Conservation (phyloP, 495 filamentous ascomycete genomes). For the Saxophila tyrrhenica region DNA sequence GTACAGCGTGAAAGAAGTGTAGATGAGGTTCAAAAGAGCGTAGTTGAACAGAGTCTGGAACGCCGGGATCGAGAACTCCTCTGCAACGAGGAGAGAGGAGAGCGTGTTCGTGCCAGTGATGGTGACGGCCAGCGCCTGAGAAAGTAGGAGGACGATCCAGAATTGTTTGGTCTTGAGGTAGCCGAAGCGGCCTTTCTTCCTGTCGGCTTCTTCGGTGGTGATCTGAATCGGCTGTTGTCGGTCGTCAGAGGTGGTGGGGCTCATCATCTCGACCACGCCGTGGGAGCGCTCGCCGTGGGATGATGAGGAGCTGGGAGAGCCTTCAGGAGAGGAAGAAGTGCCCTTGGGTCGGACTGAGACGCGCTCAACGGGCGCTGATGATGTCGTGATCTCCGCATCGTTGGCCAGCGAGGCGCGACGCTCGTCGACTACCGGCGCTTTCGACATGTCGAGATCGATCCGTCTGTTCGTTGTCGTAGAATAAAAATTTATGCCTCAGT, state of each 20-base stretch:
- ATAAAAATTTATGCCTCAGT: not conserved
- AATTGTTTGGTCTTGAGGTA: slow-evolving; percentile 80
- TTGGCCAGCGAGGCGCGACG: slow-evolving; percentile 8
- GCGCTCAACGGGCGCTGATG: slow-evolving; percentile 14
- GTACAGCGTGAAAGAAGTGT: slow-evolving; percentile 73
- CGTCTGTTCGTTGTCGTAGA: not conserved
- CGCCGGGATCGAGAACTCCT: slow-evolving; percentile 78
- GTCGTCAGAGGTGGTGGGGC: not conserved
- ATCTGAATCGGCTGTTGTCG: slow-evolving; percentile 6
- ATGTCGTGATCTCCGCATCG: slow-evolving; percentile 16
- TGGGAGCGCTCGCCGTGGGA: slow-evolving; percentile 16
- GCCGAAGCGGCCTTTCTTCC: slow-evolving; percentile 53
- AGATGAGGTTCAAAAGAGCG: slow-evolving; percentile 68
- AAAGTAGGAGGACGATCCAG: slow-evolving; percentile 67
- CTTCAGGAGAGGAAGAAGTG: slow-evolving; percentile 1
- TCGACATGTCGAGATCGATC: slow-evolving; percentile 3
- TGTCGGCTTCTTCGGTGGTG: slow-evolving; percentile 31
- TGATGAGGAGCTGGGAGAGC: slow-evolving; percentile 15
- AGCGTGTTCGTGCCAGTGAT: slow-evolving; percentile 87
- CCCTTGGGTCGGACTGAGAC: slow-evolving; percentile 25
- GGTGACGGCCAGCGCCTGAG: slow-evolving; percentile 75
- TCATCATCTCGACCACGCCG: slow-evolving; percentile 21
- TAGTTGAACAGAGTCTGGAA: slow-evolving; percentile 97
- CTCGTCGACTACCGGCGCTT: slow-evolving; percentile 5
- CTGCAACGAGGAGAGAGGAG: slow-evolving; percentile 54